A percentile compares a stretch with the other conserved stretches of the same genome.
phyloP scores from a whole-genome alignment of 257 asterid genomes.

The Nicotiana obtusifolia region DNA sequence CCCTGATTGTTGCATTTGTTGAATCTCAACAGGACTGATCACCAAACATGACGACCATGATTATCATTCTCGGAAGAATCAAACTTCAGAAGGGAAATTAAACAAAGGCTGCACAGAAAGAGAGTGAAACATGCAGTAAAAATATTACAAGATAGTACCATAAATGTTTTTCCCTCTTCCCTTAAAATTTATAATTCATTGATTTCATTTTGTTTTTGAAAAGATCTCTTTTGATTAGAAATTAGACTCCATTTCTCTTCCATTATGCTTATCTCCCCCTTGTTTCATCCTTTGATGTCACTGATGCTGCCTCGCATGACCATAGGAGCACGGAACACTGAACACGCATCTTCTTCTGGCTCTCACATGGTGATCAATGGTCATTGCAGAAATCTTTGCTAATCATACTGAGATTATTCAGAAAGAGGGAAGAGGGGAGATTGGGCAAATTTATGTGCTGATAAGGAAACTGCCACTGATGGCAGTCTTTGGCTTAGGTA shows the following conservation, averaged over 20 bases:
- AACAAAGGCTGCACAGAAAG: background rate
- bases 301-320: background rate
- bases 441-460: slow-evolving; percentile 1
- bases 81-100: background rate
- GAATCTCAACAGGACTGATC: background rate
- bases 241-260: background rate
- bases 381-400: background rate
- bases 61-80: background rate
- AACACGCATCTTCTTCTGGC: background rate
- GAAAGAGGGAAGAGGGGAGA: background rate
- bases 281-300: background rate
- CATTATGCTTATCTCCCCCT: background rate
- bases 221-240: background rate
- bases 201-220: background rate
- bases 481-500: background rate
- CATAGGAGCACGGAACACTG: background rate
- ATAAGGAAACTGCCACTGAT: background rate
- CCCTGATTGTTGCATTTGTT: background rate
- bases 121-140: slow-evolving; percentile 1
- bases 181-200: background rate
- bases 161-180: background rate
- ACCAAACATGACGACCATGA: background rate
- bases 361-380: background rate
- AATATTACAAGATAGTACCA: background rate
- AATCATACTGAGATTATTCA: background rate